Evolutionary conservation across 768 basidiomycete species (phyloP).

Genomic region (Exidia glandulosa): DNA sequence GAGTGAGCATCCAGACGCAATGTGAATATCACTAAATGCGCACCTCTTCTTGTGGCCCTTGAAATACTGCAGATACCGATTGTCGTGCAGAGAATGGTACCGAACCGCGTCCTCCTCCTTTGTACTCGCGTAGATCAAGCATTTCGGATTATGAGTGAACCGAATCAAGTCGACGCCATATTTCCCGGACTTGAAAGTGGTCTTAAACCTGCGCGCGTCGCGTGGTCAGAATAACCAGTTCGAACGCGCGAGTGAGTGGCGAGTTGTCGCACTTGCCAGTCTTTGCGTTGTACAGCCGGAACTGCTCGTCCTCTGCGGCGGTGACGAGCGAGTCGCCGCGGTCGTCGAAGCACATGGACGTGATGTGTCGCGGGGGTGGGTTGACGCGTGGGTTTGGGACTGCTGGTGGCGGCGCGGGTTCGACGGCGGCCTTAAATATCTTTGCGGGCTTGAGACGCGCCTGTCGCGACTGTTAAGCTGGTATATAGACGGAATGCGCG

Average conservation of each 20-base stretch:
- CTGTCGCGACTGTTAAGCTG: conserved; percentile 24
- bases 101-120: conserved; percentile 92
- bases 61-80: conserved; percentile 93
- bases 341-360: conserved; percentile 85
- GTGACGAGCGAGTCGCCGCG: conserved; percentile 79
- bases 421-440: conserved; percentile 74
- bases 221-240: conserved; percentile 20
- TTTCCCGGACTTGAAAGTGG: conserved; percentile 75
- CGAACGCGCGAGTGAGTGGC: conserved; percentile 12
- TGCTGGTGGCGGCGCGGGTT: conserved; percentile 38
- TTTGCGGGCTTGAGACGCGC: conserved; percentile 76
- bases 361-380: conserved; percentile 54
- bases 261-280: conserved; percentile 65
- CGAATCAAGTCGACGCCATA: conserved; percentile 92
- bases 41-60: conserved; percentile 75
- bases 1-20: background rate
- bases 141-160: conserved; percentile 84
- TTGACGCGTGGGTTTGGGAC: conserved; percentile 26
- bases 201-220: conserved; percentile 46
- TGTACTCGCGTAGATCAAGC: conserved; percentile 83
- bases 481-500: background rate
- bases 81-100: conserved; percentile 92
- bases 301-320: conserved; percentile 84
- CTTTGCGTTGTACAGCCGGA: conserved; percentile 80
- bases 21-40: conserved; percentile 5